Base-by-base conservation (phyloP, 768 basidiomycete species). In the Crepidotus variabilis region DNA sequence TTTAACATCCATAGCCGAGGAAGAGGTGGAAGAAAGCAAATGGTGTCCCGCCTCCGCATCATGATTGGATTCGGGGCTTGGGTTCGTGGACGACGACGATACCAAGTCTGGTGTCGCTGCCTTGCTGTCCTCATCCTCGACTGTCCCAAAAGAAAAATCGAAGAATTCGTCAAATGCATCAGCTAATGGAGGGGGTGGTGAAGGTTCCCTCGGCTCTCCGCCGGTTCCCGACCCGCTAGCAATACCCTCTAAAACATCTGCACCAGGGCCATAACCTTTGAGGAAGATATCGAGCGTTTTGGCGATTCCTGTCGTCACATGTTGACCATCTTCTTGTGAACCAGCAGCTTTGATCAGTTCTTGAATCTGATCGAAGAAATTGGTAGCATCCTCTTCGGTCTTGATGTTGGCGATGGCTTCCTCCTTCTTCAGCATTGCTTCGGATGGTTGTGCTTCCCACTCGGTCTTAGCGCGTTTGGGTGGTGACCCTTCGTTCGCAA, bases 71-170 rank as follows among this genome's bases (percentile, higher is more conserved):
- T 87, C 86, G 2, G 90, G 90, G 65, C 88, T 90, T 10, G 82
- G 85, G 61, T 90, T 88, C 18, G 88, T 82, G 56, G 89, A 88
- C 18, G 87, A 85, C 10, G 85, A 82, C 33, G 78, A 76, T 14
- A 88, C 73, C 49, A 92, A 77, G 54, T 91, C 90, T 8, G 90
- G 90, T 2, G 90, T 91, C 7, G 80, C 76, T n/a, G 85, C 82
- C 64, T 87, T 88, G 13, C 85, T 86, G 50, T 80, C 82, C 34
- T 86, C 86, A 56, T 89, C 87, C 20, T 83, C 83, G 9, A 74
- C 70, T 36, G 75, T 76, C 51, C 76, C 75, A 60, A 79, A 87
- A 6, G 88, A 82, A 60, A 87, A 87, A 68, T 91, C 88, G 66
- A 91, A 79, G 62, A 81, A 85, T 62, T 85, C 79, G 50, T 79